Conservation (phyloP, 495 filamentous ascomycete species). For the Staphylotrichum tortipilum region DNA sequence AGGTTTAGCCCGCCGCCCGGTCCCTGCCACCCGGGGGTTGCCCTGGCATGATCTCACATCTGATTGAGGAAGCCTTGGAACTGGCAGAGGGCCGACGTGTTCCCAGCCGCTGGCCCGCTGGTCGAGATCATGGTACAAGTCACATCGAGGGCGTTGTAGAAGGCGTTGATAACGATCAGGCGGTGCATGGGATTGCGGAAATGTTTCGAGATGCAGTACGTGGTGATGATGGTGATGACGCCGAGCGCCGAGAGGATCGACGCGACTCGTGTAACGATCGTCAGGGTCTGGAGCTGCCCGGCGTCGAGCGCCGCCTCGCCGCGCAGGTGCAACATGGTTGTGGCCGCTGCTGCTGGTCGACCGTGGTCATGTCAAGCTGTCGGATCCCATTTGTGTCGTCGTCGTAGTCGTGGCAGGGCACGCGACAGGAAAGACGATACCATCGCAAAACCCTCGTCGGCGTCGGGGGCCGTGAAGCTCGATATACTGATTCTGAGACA, state of each 20-base stretch:
- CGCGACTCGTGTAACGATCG: slow-evolving; percentile 30
- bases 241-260: slow-evolving; percentile 34
- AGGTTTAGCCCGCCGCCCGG: too few relatives aligned
- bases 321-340: slow-evolving; percentile 13
- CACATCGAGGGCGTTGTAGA: slow-evolving; percentile 40
- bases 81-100: slow-evolving; percentile 34
- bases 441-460: too few relatives aligned
- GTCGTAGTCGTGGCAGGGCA: not conserved
- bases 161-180: slow-evolving; percentile 41
- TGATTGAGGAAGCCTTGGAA: slow-evolving; percentile 43
- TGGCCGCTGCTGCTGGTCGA: too few relatives aligned
- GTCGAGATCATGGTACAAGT: slow-evolving; percentile 39
- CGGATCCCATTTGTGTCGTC: not conserved
- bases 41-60: slow-evolving; percentile 24
- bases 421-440: not conserved
- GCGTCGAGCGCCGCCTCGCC: slow-evolving; percentile 22
- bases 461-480: not conserved
- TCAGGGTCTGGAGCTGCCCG: slow-evolving; percentile 23
- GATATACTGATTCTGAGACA: slow-evolving; percentile 2
- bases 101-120: slow-evolving; percentile 31
- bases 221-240: slow-evolving; percentile 32
- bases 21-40: too few relatives aligned
- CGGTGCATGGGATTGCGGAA: slow-evolving; percentile 43
- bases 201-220: slow-evolving; percentile 30
- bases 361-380: not conserved